Evolutionary conservation across 345 rosid genomes (phyloP).

Genomic region (Abelmoschus esculentus): DNA sequence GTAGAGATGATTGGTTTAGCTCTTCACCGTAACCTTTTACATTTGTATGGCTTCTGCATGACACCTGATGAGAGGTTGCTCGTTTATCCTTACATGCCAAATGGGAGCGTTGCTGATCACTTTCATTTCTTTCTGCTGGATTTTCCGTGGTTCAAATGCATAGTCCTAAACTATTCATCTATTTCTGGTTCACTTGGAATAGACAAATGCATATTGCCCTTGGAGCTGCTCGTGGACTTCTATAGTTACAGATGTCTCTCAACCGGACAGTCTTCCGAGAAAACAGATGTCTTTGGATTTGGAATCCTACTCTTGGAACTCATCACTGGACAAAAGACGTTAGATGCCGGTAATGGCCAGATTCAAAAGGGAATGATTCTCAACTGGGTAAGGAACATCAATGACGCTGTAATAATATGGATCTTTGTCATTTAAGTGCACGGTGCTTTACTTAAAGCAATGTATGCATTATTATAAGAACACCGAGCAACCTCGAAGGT

Average conservation of each 20-base stretch:
- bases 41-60: constrained; percentile 88
- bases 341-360: constrained; percentile 80
- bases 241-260: constrained; percentile 97
- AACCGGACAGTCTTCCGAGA: constrained; percentile 94
- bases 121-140: constrained; percentile 18
- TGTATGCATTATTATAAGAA: neutral
- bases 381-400: constrained; percentile 51
- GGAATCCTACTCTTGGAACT: constrained; percentile 93
- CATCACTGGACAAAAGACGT: constrained; percentile 82
- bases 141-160: neutral
- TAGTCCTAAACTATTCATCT: neutral
- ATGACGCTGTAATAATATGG: neutral
- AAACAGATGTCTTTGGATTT: constrained; percentile 91
- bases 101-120: constrained; percentile 95
- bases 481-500: constrained; percentile 35
- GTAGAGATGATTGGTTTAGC: constrained; percentile 98
- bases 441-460: neutral
- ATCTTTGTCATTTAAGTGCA: neutral
- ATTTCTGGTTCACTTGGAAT: constrained; percentile 40
- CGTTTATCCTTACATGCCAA: constrained; percentile 93
- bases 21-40: constrained; percentile 77
- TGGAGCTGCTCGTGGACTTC: constrained; percentile 86
- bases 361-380: constrained; percentile 87
- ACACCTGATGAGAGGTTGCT: constrained; percentile 76
- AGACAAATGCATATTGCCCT: constrained; percentile 57